Evolutionary conservation across 768 basidiomycete species (phyloP).

Genomic region (Chalciporus chontae): DNA sequence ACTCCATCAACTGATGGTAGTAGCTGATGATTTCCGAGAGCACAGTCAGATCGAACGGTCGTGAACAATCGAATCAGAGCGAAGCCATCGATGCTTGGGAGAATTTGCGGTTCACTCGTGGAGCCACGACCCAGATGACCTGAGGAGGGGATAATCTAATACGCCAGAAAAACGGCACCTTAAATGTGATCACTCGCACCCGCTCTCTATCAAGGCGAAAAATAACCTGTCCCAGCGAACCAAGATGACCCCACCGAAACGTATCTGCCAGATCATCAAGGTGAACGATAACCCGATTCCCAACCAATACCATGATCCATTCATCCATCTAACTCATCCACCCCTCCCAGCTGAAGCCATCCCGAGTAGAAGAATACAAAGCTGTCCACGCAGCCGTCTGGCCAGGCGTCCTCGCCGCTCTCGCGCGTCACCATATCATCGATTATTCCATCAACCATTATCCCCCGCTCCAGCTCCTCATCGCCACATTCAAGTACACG

Average conservation of each 20-base stretch:
- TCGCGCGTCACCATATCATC: constrained; percentile 57
- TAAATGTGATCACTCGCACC: neutral
- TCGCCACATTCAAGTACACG: constrained; percentile 76
- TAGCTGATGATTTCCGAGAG: too few relatives aligned
- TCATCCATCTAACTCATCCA: neutral
- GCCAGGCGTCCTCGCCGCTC: constrained; percentile 63
- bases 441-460: constrained; percentile 80
- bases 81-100: too few relatives aligned
- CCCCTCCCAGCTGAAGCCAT: constrained; percentile 50
- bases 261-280: constrained; percentile 73
- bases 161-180: too few relatives aligned
- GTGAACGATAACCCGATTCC: constrained; percentile 28
- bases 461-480: constrained; percentile 58
- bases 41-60: too few relatives aligned
- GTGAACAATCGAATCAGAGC: too few relatives aligned
- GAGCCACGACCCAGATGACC: too few relatives aligned
- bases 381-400: constrained; percentile 61
- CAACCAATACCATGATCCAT: too few relatives aligned
- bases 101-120: too few relatives aligned
- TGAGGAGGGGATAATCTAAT: neutral
- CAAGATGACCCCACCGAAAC: constrained; percentile 34
- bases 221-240: neutral
- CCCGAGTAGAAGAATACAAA: constrained; percentile 49
- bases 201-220: too few relatives aligned
- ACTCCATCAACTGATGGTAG: neutral